These are phyloP conservation scores for Aspergillus novoparasiticus DNA, from an alignment of 2,329 filamentous ascomycete species.

Conservation along the genomic window DNA sequence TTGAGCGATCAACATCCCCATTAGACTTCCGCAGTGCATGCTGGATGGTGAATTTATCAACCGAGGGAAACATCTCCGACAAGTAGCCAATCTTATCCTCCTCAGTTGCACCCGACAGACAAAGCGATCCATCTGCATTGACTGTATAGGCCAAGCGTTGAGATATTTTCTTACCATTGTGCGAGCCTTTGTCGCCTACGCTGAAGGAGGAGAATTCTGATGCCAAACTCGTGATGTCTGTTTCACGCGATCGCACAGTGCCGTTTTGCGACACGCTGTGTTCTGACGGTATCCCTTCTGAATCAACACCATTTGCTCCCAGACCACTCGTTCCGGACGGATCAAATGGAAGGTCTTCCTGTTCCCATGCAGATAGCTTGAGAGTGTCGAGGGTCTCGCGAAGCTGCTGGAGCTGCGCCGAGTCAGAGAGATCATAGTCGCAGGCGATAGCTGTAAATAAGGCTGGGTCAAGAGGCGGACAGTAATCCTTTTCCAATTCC, in stretches of 20 bases:
- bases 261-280: conserved; percentile 32
- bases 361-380: conserved; percentile 71
- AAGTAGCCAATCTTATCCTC: conserved; percentile 67
- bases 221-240: conserved; percentile 53
- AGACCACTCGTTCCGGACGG: conserved; percentile 68
- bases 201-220: conserved; percentile 47
- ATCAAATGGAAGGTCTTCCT: conserved; percentile 68
- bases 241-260: conserved; percentile 47
- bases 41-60: conserved; percentile 67
- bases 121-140: conserved; percentile 30
- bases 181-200: conserved; percentile 26
- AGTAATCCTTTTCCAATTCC: conserved; percentile 67
- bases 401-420: conserved; percentile 56
- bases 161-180: conserved; percentile 15
- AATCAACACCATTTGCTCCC: conserved; percentile 25
- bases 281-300: conserved; percentile 28
- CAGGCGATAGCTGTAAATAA: conserved; percentile 73
- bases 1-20: conserved; percentile 67
- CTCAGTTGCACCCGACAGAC: conserved; percentile 36
- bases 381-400: conserved; percentile 66
- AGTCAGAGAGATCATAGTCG: conserved; percentile 68
- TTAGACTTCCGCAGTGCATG: conserved; percentile 68
- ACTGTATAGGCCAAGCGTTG: conserved; percentile 29
- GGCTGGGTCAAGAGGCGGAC: conserved; percentile 73
- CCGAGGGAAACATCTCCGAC: conserved; percentile 69